Evolutionary conservation across 768 basidiomycete genomes (phyloP), one percentile per base, ranked within the genome.

Genomic region (Tremella yokohamensis): DNA sequence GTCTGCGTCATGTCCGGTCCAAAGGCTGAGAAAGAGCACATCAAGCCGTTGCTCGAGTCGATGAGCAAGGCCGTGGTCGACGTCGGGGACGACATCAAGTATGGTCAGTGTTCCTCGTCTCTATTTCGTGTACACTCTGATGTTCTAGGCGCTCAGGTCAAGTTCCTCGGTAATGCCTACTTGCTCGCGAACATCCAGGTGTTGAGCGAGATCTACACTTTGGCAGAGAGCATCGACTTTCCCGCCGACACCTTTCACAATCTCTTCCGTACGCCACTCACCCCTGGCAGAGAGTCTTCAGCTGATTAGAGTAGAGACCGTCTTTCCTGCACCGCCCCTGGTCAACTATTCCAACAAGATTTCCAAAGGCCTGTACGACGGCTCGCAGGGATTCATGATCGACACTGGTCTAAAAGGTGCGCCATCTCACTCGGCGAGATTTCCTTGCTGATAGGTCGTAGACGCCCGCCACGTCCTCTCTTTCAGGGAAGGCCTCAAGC

Each of bases 401-500:
- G 52, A 57, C 18, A 56, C 44, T 2, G 67, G 67, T 16, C 53
- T 69, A 12, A 65, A 65, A 40, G 67, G 64, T 69, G 45, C 55
- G 62, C 56, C 34, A 26, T n/a, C 8, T 40, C 18, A 16, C 18
- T 40, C 22, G n/a, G 29, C 29, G 11, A 34, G 29, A 34, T 11
- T 8, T 60, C 53, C 22, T 22, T 9, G 20, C 29, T 22, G 19
- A 34, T 45, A 19, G 20, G 26, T 34, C 9, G 18, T 18, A 68
- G 66, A 68, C 34, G 62, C 60, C 25, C 45, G 55, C 2, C 61
- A 68, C 49, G 62, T 64, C 56, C 54, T 62, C 7, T 57, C 57
- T 15, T 54, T 68, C 34, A 9, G 51, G 16, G n/a, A 40, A 18
- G 51, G 37, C 22, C 18, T 39, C 22, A 34, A 34, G 15, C 51